A percentile compares a stretch with the other conserved stretches of the same genome.
Evolutionary conservation across 1,139 yeast species (phyloP).

Genomic region (Casaregolazyma suthepensis): DNA sequence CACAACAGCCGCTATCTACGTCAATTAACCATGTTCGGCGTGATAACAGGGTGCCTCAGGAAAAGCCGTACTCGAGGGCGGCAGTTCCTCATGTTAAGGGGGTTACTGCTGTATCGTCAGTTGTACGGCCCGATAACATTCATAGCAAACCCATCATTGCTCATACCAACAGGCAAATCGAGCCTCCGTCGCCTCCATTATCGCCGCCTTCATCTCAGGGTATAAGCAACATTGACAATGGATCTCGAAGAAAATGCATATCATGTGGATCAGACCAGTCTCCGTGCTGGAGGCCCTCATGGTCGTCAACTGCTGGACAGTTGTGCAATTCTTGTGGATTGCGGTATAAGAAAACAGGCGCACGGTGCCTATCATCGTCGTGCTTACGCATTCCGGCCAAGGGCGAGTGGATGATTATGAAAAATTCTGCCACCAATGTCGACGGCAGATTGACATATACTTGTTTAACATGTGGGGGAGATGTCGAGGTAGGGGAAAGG

Average conservation of each 20-base stretch:
- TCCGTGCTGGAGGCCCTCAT: conserved; percentile 98
- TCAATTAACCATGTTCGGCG: background rate
- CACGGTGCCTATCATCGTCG: conserved; percentile 67
- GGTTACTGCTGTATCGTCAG: background rate
- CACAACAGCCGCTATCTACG: background rate
- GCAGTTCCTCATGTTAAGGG: background rate
- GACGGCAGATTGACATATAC: conserved; percentile 35
- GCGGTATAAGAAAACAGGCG: conserved; percentile 88
- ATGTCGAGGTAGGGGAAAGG: conserved; percentile 41
- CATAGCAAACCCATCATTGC: background rate
- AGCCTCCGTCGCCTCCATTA: conserved; percentile 12
- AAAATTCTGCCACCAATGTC: conserved; percentile 54
- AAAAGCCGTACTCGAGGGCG: background rate
- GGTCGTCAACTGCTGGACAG: conserved; percentile 86
- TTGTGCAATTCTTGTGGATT: conserved; percentile 95
- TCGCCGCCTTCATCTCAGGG: conserved; percentile 3
- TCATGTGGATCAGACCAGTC: conserved; percentile 90
- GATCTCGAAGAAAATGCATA: conserved; percentile 48
- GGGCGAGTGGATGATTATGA: conserved; percentile 92
- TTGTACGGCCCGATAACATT: background rate
- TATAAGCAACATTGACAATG: background rate
- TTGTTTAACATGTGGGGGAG: conserved; percentile 68
- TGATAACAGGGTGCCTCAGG: background rate
- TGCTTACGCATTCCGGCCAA: conserved; percentile 93
- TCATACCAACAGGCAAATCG: conserved; percentile 9